These are phyloP conservation scores for Alternaria burnsii DNA, from an alignment of 2,329 filamentous ascomycete genomes.

Conservation along the genomic window DNA sequence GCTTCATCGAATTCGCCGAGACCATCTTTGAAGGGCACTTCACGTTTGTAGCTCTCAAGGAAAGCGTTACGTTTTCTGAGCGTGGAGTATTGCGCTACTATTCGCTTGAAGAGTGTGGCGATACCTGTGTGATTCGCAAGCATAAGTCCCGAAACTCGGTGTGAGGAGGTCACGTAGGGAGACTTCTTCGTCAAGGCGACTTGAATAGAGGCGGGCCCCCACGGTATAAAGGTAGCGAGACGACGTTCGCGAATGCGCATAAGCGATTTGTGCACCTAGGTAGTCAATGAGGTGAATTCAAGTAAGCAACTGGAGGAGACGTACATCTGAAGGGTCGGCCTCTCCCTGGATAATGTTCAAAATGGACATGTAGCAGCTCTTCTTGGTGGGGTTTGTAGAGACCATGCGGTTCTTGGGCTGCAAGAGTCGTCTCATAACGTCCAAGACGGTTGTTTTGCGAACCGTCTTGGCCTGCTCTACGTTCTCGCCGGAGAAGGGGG, in stretches of 20 bases:
- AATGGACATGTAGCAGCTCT: constrained; percentile 98
- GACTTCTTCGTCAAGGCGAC: constrained; percentile 96
- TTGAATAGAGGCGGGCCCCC: constrained; percentile 97
- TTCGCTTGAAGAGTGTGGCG: constrained; percentile 94
- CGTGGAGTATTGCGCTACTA: constrained; percentile 89
- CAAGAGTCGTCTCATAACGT: constrained; percentile 93
- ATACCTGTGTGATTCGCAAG: constrained; percentile 98
- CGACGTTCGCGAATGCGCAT: constrained; percentile 93
- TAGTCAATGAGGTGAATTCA: constrained; percentile 13
- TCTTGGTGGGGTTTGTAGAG: constrained; percentile 91
- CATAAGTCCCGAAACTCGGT: constrained; percentile 96
- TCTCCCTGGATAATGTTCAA: constrained; percentile 99
- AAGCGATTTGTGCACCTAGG: constrained; percentile 88
- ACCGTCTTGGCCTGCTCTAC: constrained; percentile 98
- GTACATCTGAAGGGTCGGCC: constrained; percentile 90
- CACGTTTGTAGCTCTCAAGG: constrained; percentile 95
- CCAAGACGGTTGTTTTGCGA: constrained; percentile 95
- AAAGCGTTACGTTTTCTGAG: constrained; percentile 97
- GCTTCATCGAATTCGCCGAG: constrained; percentile 95
- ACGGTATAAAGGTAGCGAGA: constrained; percentile 95
- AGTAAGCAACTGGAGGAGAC: constrained; percentile 14
- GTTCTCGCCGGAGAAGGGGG: constrained; percentile 94
- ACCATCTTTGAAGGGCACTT: constrained; percentile 89
- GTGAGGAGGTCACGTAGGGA: constrained; percentile 92
- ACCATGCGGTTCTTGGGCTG: constrained; percentile 99